Base-by-base conservation (phyloP, 2,329 filamentous ascomycete genomes). In the Emergomyces pasteurianus region DNA sequence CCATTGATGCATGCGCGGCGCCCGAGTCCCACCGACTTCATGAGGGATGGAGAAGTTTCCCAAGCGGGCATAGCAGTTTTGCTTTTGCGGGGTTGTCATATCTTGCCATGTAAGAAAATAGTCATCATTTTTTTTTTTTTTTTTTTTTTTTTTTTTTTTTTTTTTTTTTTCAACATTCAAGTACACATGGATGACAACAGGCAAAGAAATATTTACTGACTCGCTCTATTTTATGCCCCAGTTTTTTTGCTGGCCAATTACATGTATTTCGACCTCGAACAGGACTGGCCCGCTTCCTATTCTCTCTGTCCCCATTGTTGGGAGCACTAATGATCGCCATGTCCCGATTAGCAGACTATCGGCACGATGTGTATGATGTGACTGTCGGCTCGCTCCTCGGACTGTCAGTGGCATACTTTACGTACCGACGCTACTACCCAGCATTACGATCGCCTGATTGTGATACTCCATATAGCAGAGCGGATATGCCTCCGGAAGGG, bases 21-120 rank as follows among this genome's bases (percentile, higher is more conserved):
- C 81, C 83, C 1, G 71, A 76, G 49, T 77, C 81, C 61, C 82
- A 84, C 65, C 75, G 79, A 2, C 72, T 87, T 0, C 81, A 86
- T 56, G 84, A 87, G 66, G 84, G 84, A 34, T 87, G 83, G 83
- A 78, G 84, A 61, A 84, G 81, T 63, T 87, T 86, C 63, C 84
- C 84, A 0, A 83, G 80, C 60, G 84, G 84, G 8, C 84, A 87
- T 66, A 81, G 78, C 64, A 84, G 81, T 66, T 85, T 85, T 65
- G 76, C 82, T 0, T 87, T 86, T 68, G 77, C 77, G 36, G 84
- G 84, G 0, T 69, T 87, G 5, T 84, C 84, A 1, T 86, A 83
- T 68, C 70, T 86, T 34, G 75, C 79, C 2, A 67, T 80, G 73
- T 78, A 65, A 65, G 73, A n/a, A n/a, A n/a, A n/a, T n/a, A n/a